Conservation (phyloP, 805 yeast species). For the Candida ovalis region DNA sequence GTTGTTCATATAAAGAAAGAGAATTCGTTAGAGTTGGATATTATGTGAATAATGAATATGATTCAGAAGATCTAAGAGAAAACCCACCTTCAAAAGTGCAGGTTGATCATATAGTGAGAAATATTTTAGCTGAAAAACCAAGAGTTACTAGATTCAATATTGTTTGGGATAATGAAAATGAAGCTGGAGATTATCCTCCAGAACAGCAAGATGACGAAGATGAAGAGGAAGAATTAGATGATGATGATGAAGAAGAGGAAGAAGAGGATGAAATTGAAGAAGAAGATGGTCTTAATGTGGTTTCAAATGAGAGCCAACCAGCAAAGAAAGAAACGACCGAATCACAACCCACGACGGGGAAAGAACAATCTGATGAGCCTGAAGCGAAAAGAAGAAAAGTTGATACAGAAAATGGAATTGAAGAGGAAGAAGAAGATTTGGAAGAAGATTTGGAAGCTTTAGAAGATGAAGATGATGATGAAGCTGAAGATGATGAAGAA, state of each 20-base stretch:
- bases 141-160: constrained; percentile 95
- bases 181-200: constrained; percentile 68
- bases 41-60: constrained; percentile 96
- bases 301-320: neutral
- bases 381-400: constrained; percentile 13
- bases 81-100: constrained; percentile 93
- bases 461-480: constrained; percentile 1
- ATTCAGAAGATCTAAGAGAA: constrained; percentile 85
- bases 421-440: constrained; percentile 1
- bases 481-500: constrained; percentile 41
- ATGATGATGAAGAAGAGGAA: constrained; percentile 53
- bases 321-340: constrained; percentile 3
- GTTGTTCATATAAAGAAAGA: constrained; percentile 89
- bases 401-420: neutral
- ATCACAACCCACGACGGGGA: constrained; percentile 20
- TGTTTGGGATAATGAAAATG: constrained; percentile 80
- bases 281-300: constrained; percentile 33
- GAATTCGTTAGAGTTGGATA: constrained; percentile 98
- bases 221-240: constrained; percentile 58
- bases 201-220: constrained; percentile 65
- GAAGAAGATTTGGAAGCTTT: neutral
- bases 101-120: constrained; percentile 90
- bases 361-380: constrained; percentile 12
- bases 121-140: constrained; percentile 94
- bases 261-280: constrained; percentile 46